Evolutionary conservation across 176 grass and related monocot genomes (phyloP), one percentile per base, ranked within the genome.

Genomic region (Phragmites australis): DNA sequence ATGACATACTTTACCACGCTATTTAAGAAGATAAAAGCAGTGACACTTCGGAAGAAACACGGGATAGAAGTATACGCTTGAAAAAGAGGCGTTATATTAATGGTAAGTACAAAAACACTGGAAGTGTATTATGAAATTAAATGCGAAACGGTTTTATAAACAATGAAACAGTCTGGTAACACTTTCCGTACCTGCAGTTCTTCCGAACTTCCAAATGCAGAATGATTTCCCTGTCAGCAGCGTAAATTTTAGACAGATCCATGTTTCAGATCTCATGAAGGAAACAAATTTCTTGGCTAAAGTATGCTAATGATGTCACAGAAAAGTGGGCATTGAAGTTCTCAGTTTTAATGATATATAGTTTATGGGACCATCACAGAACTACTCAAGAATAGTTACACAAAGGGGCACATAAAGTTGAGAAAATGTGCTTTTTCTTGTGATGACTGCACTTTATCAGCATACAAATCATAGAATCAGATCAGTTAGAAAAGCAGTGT

Each of bases 341-440:
- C 68, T 71, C 45, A 2, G 26, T 70, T 88, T 75, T 59, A 75
- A 23, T 55, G 51, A 72, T 17, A 8, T 62, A 50, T 52, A 55
- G 43, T 52, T 54, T 70, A 75, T 77, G 53, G 76, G 81, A 75
- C 68, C 50, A 75, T 74, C 19, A 53, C 21, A 80, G 9, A 80
- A 53, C 69, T 84, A 88, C n/a, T 74, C 17, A 14, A 31, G 45
- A 80, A 74, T 51, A 76, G 79, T 71, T 51, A 75, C 32, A 89
- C 31, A 79, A 79, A 88, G 42, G 60, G 31, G 31, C 21, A 45
- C 62, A 69, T 57, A 30, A 79, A 74, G 68, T 65, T 83, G 12
- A 72, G 30, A 39, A 74, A 83, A 70, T 10, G 23, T 22, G 54
- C 40, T 32, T 84, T 88, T 80, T 68, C 68, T 68, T 88, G 50